Base-by-base conservation (phyloP, 2,329 filamentous ascomycete genomes). In the Colletotrichum orchidophilum region DNA sequence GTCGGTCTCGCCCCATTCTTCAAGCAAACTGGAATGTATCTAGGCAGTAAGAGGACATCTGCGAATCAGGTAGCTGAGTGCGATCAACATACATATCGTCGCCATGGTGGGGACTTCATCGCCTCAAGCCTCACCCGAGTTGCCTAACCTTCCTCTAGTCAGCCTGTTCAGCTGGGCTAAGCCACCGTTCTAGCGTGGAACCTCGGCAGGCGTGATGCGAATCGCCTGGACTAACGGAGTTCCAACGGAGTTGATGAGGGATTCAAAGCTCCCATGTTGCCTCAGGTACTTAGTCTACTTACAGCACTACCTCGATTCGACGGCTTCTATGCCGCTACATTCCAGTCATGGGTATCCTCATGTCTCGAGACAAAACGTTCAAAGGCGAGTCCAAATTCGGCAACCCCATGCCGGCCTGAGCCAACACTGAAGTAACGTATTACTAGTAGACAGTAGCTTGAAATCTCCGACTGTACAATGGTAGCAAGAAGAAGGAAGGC, bases 121-220 rank as follows among this genome's bases (percentile, higher is more conserved):
- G 31, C 29, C 46, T 52, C 26, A 62, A 52, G 31, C 49, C 60
- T 54, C 24, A 21, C 60, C 15, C 31, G 31, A 42, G 26, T 27
- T 39, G 49, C 24, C 60, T 29, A 21, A 42, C 21, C 27, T 49
- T 35, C 21, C 18, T 29, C 54, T 18, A 8, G 60, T 24, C 24
- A 55, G 27, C 46, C 50, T 26, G 3, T 15, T 33, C n/a, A 62
- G 46, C 26, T 57, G 52, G 35, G 31, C 63, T 62, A 58, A 70
- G 68, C 68, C 68, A 67, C 52, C 42, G 49, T 62, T 58, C 39
- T 33, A 61, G 55, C 31, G 46, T 35, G 24, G 31, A 57, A 46
- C 57, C 57, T 29, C 35, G 67, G 67, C 57, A 70, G 68, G 63
- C 50, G 63, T 67, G 39, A 62, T 58, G 26, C 50, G 24, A 55